phyloP scores from a whole-genome alignment of 108 stramenopile species.

The Skeletonema tropicum region DNA sequence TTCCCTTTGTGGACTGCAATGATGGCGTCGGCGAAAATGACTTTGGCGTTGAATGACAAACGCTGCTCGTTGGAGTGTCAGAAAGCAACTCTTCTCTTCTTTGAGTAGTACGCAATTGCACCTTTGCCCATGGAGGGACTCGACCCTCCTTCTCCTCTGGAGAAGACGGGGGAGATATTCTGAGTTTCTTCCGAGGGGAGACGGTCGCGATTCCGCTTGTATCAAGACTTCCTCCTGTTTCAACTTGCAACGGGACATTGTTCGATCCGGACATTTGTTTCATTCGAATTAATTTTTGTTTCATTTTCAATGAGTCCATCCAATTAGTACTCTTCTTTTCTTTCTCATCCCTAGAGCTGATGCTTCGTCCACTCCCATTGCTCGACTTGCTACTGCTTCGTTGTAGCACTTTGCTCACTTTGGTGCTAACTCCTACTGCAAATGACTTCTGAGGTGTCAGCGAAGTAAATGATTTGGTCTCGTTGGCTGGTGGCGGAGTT shows the following conservation, averaged over 20 bases:
- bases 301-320: constrained; percentile 46
- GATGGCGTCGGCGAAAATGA: not conserved
- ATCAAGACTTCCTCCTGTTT: not conserved
- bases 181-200: constrained; percentile 35
- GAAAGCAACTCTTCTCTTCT: constrained; percentile 12
- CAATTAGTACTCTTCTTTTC: constrained; percentile 34
- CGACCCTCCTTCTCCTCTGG: constrained; percentile 4
- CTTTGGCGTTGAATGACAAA: not conserved
- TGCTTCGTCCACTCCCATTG: not conserved
- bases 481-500: not conserved
- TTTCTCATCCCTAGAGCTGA: constrained; percentile 5
- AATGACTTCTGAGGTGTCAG: not conserved
- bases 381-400: constrained; percentile 3
- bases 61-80: not conserved
- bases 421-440: not conserved
- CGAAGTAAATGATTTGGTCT: not conserved
- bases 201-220: not conserved
- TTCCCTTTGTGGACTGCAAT: not conserved
- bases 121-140: constrained; percentile 34
- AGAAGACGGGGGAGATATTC: constrained; percentile 25
- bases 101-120: constrained; percentile 40
- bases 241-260: not conserved
- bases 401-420: not conserved
- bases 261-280: constrained; percentile 15
- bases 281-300: constrained; percentile 24